Conservation (phyloP, 768 basidiomycete genomes). For the Psilocybe tampanensis region DNA sequence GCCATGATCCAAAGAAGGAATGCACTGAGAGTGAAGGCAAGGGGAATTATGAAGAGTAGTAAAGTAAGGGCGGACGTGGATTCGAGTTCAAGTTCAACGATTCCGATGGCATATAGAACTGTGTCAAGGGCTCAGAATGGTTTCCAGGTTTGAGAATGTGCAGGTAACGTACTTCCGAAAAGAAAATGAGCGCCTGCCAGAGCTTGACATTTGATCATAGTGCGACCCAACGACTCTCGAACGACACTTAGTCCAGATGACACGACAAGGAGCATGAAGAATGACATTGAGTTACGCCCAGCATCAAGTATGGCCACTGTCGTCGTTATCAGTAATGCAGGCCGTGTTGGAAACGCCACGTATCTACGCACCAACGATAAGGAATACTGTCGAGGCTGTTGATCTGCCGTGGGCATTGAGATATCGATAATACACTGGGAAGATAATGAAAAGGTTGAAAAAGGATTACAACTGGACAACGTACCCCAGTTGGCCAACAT, state of each 20-base stretch:
- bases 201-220: conserved; percentile 83
- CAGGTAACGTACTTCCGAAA: conserved; percentile 81
- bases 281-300: conserved; percentile 90
- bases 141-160: not conserved
- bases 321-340: conserved; percentile 8
- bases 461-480: conserved; percentile 18
- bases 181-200: conserved; percentile 87
- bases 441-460: conserved; percentile 3
- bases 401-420: conserved; percentile 85
- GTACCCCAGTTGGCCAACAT: conserved; percentile 91
- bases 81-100: conserved; percentile 91
- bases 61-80: conserved; percentile 85
- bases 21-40: conserved; percentile 93
- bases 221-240: conserved; percentile 79
- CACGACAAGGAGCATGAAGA: conserved; percentile 94
- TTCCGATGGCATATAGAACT: conserved; percentile 94
- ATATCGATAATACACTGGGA: conserved; percentile 87
- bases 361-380: conserved; percentile 76
- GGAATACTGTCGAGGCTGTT: conserved; percentile 80
- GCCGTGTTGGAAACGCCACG: not conserved
- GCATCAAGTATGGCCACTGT: conserved; percentile 94
- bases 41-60: conserved; percentile 88
- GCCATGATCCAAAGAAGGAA: conserved; percentile 98
- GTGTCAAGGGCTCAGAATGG: not conserved
- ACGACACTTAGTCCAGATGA: conserved; percentile 92